Evolutionary conservation across 169 alveolate genomes (phyloP).

Genomic region (Babesia sp.): DNA sequence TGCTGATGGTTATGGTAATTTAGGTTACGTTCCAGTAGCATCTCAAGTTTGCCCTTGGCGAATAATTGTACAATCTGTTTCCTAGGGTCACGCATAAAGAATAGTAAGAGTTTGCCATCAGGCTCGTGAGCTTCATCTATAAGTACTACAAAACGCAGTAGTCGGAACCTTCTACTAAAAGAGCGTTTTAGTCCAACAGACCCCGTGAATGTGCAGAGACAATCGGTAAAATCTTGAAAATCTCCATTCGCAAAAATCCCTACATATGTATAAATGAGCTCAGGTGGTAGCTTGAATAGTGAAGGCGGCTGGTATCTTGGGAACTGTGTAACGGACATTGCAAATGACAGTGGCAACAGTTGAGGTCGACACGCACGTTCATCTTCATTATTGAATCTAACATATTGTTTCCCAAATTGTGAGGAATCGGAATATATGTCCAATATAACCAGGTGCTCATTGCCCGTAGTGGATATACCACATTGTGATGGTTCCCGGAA

Average conservation of each 20-base stretch:
- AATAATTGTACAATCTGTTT: conserved; percentile 55
- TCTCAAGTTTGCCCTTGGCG: conserved; percentile 51
- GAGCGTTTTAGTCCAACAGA: conserved; percentile 34
- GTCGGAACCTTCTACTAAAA: conserved; percentile 39
- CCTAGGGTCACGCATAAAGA: conserved; percentile 48
- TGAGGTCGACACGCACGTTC: conserved; percentile 35
- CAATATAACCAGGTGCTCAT: conserved; percentile 48
- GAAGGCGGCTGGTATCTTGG: conserved; percentile 52
- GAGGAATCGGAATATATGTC: conserved; percentile 46
- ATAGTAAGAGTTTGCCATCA: conserved; percentile 54
- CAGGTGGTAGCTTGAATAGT: conserved; percentile 24
- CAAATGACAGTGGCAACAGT: conserved; percentile 52
- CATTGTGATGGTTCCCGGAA: neutral
- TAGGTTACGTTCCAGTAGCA: conserved; percentile 49
- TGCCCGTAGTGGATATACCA: neutral
- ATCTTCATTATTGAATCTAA: conserved; percentile 40
- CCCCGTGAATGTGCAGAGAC: conserved; percentile 55
- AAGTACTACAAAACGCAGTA: conserved; percentile 43
- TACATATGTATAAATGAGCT: conserved; percentile 33
- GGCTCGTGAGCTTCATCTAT: conserved; percentile 36
- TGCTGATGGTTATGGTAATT: conserved; percentile 58
- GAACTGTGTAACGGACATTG: conserved; percentile 57
- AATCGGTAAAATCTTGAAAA: conserved; percentile 48
- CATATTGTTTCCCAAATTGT: conserved; percentile 58
- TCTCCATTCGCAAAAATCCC: conserved; percentile 42